A percentile compares a stretch with the other conserved stretches of the same genome.
Conservation (phyloP, 148 eudicot genomes). For the Cornus controversa region DNA sequence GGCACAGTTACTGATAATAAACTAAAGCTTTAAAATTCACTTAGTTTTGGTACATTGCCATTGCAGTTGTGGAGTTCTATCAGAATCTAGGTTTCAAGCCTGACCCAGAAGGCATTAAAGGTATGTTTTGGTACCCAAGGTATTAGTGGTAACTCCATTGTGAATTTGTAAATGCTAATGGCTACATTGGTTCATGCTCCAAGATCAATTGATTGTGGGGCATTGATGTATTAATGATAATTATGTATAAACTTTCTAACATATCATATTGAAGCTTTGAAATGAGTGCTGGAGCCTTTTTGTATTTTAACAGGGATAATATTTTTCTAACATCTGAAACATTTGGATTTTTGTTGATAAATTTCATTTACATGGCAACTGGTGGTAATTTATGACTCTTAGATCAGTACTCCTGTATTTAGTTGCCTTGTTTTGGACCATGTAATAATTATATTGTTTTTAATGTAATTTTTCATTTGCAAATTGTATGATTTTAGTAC, state of each 20-base stretch:
- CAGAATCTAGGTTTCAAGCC: slow-evolving; percentile 80
- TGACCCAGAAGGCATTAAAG: slow-evolving; percentile 97
- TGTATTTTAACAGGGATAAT: not conserved
- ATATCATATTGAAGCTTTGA: not conserved
- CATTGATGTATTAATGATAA: not conserved
- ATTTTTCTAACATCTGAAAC: not conserved
- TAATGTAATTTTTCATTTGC: not conserved
- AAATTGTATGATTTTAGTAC: not conserved
- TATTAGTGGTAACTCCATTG: slow-evolving; percentile 21
- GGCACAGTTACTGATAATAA: not conserved
- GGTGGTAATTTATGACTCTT: not conserved
- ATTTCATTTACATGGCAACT: not conserved
- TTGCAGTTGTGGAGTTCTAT: slow-evolving; percentile 94
- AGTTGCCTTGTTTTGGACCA: not conserved
- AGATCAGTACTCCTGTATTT: not conserved
- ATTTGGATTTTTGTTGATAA: not conserved
- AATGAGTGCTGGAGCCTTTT: not conserved
- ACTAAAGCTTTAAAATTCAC: slow-evolving; percentile 1
- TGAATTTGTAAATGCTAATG: not conserved
- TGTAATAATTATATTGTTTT: not conserved
- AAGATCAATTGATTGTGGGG: not conserved
- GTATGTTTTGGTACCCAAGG: slow-evolving; percentile 97
- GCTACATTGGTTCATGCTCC: not conserved
- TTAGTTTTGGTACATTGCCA: not conserved
- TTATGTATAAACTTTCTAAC: not conserved